Base-by-base conservation (phyloP, 2,329 filamentous ascomycete genomes). In the Talaromyces sp. region DNA sequence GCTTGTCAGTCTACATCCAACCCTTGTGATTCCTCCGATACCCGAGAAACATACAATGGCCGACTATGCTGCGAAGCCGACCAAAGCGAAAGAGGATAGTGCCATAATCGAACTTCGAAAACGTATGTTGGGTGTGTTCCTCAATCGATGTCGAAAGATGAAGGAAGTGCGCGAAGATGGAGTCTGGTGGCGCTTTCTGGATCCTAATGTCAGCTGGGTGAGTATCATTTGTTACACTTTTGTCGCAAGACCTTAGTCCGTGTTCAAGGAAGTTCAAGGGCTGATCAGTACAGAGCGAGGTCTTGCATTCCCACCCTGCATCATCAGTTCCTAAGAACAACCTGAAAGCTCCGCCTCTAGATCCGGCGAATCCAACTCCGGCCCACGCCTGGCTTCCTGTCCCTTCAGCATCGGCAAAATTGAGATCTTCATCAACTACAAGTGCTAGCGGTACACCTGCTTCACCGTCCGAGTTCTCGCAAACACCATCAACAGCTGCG, bases 31-130 rank as follows among this genome's bases (percentile, higher is more conserved):
- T 61, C 96, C 95, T 8, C 95, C 95, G 3, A 99, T 99, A 73
- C 95, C 95, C 25, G 96, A 99, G 80, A 99, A 99, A 79, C 95
- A 99, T 78, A 95, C 93, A 54, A 96, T 99, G 90, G 94, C 94
- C 67, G 95, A 99, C 77, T 99, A 99, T 75, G 95, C 95, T 17
- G 93, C 96, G 33, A 98, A 97, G 72, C 95, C 96, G 1, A 99
- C 95, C 43, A 97, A 94, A 73, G 96, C 96, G 19, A 99, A 97
- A 77, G 94, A 99, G 78, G 96, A 99, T 75, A 90, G 93, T 65
- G 91, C 94, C 67, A 99, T 98, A 54, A 99, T 99, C 69, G 95
- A 99, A 74, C 82, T 98, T 69, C 87, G 95, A 66, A 98, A 98
- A 82, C 91, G 95, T 72, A 99, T 99, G 95, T 79, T 99, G 62